Conservation (phyloP, 2,329 filamentous ascomycete species). For the Chrysoporthe austroafricana region DNA sequence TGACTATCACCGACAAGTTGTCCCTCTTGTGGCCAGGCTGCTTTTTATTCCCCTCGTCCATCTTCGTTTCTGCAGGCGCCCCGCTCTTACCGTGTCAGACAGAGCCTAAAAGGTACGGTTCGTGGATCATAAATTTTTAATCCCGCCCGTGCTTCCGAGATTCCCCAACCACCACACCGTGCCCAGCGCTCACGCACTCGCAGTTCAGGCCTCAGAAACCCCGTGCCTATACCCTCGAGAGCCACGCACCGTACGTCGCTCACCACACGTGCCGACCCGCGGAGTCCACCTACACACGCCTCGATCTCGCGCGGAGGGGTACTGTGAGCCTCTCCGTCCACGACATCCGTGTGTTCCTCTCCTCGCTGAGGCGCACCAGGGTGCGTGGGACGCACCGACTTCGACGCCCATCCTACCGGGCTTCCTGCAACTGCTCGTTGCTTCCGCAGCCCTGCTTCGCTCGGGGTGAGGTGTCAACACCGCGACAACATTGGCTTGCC, state of each 20-base stretch:
- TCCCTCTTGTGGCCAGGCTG: not conserved
- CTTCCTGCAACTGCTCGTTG: constrained; percentile 24
- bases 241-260: constrained; percentile 16
- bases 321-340: constrained; percentile 17
- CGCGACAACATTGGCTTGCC: constrained; percentile 16
- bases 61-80: constrained; percentile 8
- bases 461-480: constrained; percentile 20
- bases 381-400: constrained; percentile 24
- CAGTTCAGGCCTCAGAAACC: not conserved
- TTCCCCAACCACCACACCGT: not conserved
- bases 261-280: constrained; percentile 14
- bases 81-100: constrained; percentile 19
- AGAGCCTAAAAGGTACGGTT: constrained; percentile 21
- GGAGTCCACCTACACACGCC: not conserved
- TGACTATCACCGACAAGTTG: not conserved
- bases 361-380: constrained; percentile 26
- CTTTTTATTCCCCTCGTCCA: constrained; percentile 8
- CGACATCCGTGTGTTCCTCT: constrained; percentile 22
- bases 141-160: constrained; percentile 11
- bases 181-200: constrained; percentile 19
- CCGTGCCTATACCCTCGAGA: constrained; percentile 11
- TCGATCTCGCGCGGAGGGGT: constrained; percentile 19
- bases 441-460: constrained; percentile 22
- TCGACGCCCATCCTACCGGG: constrained; percentile 21
- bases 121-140: constrained; percentile 18